phyloP scores from a whole-genome alignment of 192 early-diverging fungal species.

The Coemansia nantahalensis region DNA sequence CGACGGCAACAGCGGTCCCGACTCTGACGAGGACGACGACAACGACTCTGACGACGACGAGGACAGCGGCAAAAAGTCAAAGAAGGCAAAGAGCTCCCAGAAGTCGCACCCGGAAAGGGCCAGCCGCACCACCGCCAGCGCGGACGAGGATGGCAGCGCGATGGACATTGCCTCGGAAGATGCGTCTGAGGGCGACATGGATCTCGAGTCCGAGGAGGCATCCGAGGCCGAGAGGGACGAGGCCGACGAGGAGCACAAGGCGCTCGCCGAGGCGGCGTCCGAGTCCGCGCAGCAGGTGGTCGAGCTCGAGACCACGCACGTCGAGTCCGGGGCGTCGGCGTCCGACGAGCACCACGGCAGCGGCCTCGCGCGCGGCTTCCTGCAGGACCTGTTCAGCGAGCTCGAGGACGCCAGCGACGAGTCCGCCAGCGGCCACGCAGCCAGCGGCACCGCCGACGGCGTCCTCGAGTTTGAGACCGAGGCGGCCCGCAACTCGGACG shows the following conservation, averaged over 20 bases:
- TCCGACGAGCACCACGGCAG: no score
- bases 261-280: constrained; percentile 31
- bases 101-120: no score
- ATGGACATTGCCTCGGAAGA: no score
- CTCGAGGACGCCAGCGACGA: constrained; percentile 10
- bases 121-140: constrained; percentile 1
- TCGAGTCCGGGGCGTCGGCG: constrained; percentile 7
- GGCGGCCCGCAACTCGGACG: constrained; percentile 27
- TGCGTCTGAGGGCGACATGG: no score
- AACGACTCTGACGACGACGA: constrained; percentile 3
- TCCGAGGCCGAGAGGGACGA: no score
- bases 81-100: background rate
- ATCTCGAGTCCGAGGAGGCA: no score
- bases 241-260: constrained; percentile 18
- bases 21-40: constrained; percentile 2
- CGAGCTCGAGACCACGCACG: constrained; percentile 9
- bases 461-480: constrained; percentile 32
- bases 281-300: constrained; percentile 36
- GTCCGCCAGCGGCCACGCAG: background rate
- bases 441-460: constrained; percentile 17
- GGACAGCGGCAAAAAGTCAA: background rate
- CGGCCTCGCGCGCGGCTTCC: background rate
- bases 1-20: no score
- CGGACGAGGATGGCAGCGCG: constrained; percentile 1
- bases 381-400: background rate